Base-by-base conservation (phyloP, 352 stramenopile species). In the Nothophytophthora sp. region DNA sequence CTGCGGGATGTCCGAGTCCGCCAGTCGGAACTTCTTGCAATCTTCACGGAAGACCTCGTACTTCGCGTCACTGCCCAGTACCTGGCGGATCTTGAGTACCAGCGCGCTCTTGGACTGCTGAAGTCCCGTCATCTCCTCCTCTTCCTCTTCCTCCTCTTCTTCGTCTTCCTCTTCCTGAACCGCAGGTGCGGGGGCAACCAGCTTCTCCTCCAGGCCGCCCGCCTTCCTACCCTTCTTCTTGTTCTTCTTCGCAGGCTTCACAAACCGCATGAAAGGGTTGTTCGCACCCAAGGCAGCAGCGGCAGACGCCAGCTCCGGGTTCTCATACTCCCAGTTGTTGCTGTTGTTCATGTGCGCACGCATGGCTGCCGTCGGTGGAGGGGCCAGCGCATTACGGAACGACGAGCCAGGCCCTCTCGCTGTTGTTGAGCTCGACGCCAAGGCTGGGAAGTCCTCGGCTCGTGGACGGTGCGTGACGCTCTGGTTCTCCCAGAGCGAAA, bases 21-120 rank as follows among this genome's bases (percentile, higher is more conserved):
- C 70, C 15, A 77, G 23, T 3, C 81, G 82, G 47, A 88, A 95
- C 18, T 76, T 63, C 48, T 81, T 86, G 59, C 85, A 95, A 22
- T 76, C 66, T 53, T 92, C 74, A 0, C 85, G 77, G 39, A 95
- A 92, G 3, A 90, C 73, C 35, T 92, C 81, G 50, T 92, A 95
- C 60, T 92, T 92, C 18, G 79, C 80, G 37, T 88, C 80, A 35
- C 70, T 90, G 27, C 85, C 85, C 2, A 95, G 66, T 9, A 80
- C 67, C 36, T 91, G 78, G 12, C 81, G 74, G 32, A 95, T 88
- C 60, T 87, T 82, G 16, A 92, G 70, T 41, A 92, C 77, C 9
- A 92, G 59, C 23, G 80, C 75, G 32, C 75, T 90, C 50, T 94
- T 91, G 1, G 76, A 92, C 18, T 78, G 50, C 13, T 59, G 50